A percentile compares a stretch with the other conserved stretches of the same genome.
phyloP scores from a whole-genome alignment of 2,329 filamentous ascomycete genomes.

The Capronia epimyces region DNA sequence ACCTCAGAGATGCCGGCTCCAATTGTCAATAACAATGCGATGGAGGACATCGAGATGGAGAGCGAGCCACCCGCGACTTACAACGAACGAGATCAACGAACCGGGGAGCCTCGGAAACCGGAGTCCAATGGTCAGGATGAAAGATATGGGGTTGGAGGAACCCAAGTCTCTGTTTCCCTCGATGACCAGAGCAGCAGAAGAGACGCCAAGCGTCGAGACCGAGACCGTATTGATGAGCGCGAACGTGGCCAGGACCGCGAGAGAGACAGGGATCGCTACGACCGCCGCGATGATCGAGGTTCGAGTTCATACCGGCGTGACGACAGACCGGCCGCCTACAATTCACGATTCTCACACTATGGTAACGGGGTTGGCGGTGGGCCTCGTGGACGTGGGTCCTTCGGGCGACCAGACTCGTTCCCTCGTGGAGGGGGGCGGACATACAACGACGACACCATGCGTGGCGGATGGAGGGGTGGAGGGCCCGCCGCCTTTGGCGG shows the following conservation, averaged over 20 bases:
- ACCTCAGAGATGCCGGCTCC: conserved; percentile 1
- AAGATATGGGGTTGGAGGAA: conserved; percentile 35
- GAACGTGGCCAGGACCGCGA: conserved; percentile 19
- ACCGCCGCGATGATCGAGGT: conserved; percentile 20
- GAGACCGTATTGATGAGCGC: conserved; percentile 16
- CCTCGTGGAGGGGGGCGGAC: conserved; percentile 16
- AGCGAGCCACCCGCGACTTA: conserved; percentile 6
- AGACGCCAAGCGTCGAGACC: conserved; percentile 20
- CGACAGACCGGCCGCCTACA: conserved; percentile 12
- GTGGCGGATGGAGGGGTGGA: conserved; percentile 55
- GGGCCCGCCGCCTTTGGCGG: not conserved
- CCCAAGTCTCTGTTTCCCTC: conserved; percentile 15
- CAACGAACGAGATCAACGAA: conserved; percentile 10
- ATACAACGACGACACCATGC: conserved; percentile 31
- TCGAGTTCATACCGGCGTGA: conserved; percentile 13
- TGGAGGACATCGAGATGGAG: conserved; percentile 35
- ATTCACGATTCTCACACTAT: conserved; percentile 24
- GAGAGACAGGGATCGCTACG: conserved; percentile 19
- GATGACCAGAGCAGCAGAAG: conserved; percentile 9
- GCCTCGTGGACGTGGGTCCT: conserved; percentile 10
- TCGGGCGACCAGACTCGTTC: conserved; percentile 11
- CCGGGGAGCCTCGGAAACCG: conserved; percentile 25
- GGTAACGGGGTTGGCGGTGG: conserved; percentile 26
- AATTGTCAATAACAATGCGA: conserved; percentile 5
- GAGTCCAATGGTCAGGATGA: conserved; percentile 38